phyloP scores from a whole-genome alignment of 768 basidiomycete genomes.

The Crassisporium funariophilum region DNA sequence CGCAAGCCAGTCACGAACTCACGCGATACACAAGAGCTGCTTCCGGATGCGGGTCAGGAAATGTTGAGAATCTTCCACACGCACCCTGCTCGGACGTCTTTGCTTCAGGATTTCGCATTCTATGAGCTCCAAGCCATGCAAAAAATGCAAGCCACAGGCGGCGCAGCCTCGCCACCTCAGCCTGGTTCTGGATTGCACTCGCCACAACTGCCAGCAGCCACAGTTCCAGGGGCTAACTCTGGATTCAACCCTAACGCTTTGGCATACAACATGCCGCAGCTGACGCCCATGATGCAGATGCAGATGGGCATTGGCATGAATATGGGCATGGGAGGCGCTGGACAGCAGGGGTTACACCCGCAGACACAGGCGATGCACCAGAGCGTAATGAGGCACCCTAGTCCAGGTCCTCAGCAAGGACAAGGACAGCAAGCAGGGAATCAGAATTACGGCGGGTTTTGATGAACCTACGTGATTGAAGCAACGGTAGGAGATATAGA shows the following conservation, averaged over 20 bases:
- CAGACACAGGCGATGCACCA: slow-evolving; percentile 81
- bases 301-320: slow-evolving; percentile 51
- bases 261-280: slow-evolving; percentile 54
- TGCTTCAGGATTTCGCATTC: slow-evolving; percentile 92
- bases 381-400: slow-evolving; percentile 83
- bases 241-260: slow-evolving; percentile 52
- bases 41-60: slow-evolving; percentile 95
- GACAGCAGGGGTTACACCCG: slow-evolving; percentile 29
- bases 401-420: slow-evolving; percentile 52
- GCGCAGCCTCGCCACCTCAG: slow-evolving; percentile 40
- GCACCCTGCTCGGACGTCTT: slow-evolving; percentile 89
- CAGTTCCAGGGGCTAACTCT: slow-evolving; percentile 42
- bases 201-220: slow-evolving; percentile 36
- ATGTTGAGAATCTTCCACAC: slow-evolving; percentile 95
- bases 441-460: slow-evolving; percentile 17
- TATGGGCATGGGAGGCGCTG: slow-evolving; percentile 54
- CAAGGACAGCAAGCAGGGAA: slow-evolving; percentile 24
- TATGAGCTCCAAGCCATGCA: slow-evolving; percentile 93
- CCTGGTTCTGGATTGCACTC: slow-evolving; percentile 40
- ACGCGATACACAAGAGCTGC: slow-evolving; percentile 94
- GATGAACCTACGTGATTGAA: slow-evolving; percentile 25
- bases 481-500: not conserved
- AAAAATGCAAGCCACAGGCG: slow-evolving; percentile 52
- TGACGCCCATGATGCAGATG: slow-evolving; percentile 67
- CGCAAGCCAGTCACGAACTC: slow-evolving; percentile 98